Conservation (phyloP, 2,329 filamentous ascomycete genomes). For the Helotiales sp. region DNA sequence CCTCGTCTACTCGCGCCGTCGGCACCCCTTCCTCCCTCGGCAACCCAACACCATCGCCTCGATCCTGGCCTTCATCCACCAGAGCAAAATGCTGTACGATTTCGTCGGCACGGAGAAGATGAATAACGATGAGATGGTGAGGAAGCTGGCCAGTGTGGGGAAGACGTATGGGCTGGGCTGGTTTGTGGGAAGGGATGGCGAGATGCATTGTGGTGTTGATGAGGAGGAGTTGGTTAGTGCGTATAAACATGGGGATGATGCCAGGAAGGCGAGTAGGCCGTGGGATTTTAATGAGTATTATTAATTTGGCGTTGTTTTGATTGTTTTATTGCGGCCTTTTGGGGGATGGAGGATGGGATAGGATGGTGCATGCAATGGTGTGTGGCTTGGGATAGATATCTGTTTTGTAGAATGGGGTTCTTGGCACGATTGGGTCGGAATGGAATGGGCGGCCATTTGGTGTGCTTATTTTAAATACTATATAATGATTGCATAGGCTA, state of each 20-base stretch:
- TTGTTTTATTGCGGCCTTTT: no score
- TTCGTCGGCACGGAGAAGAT: constrained; percentile 70
- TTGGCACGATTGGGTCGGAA: background rate
- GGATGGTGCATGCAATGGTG: background rate
- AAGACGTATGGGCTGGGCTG: constrained; percentile 78
- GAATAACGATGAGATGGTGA: constrained; percentile 64
- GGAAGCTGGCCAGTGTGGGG: constrained; percentile 60
- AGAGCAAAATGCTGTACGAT: constrained; percentile 78
- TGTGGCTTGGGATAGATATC: background rate
- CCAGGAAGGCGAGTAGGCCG: constrained; percentile 39
- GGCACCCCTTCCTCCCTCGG: constrained; percentile 74
- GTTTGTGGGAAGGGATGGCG: constrained; percentile 75
- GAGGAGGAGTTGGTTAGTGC: constrained; percentile 70
- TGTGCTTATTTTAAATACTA: background rate
- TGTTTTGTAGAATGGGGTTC: background rate
- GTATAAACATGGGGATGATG: constrained; percentile 61
- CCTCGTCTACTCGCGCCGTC: constrained; percentile 65
- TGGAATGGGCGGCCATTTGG: background rate
- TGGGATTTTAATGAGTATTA: constrained; percentile 41
- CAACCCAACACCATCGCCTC: constrained; percentile 80
- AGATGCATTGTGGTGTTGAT: constrained; percentile 78
- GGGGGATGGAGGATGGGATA: no score
- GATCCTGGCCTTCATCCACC: constrained; percentile 78
- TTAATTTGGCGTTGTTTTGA: no score
- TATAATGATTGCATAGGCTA: background rate